Evolutionary conservation across 2,329 filamentous ascomycete genomes (phyloP), one percentile per base, ranked within the genome.

Genomic region (Scedosporium aurantiacum): DNA sequence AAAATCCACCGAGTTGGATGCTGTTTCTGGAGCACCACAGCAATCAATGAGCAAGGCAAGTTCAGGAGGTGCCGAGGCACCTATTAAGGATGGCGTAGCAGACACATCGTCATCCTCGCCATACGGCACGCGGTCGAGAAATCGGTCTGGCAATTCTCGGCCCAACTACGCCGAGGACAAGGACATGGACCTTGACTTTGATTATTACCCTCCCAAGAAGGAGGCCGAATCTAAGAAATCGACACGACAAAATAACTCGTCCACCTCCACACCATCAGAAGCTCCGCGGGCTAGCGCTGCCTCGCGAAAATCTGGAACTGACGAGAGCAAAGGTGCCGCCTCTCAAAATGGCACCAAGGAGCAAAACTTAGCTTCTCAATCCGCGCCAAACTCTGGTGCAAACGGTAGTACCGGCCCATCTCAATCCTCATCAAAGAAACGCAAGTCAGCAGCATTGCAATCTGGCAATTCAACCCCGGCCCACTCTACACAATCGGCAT

Each of bases 81-180:
- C 63, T 12, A 45, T 60, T 62, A 83, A 80, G 70, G 82, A 84
- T 63, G 72, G 71, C 65, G 75, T 75, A 65, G 71, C 76, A 67
- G 80, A 82, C 66, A 77, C 70, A 63, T 78, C 87, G 58, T 86
- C 71, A 62, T 78, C 87, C 58, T 86, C 85, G 67, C 86, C 85
- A 57, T 97, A 99, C 75, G 93, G 93, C 70, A 99, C 94, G 72
- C 88, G 92, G 69, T 97, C 92, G 68, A 89, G 94, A 72, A 96
- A 96, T 75, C 88, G 92, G 70, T 87, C 84, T 62, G 88, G 89
- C 69, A 85, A 82, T 66, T 82, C 88, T 67, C 89, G 94, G 67
- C 86, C 88, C 66, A 99, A 99, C 75, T 99, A 99, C 74, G 93
- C 94, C 58, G 94, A 99, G 76, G 90, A 93, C 74, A 89, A 84